Base-by-base conservation (phyloP, 2,329 filamentous ascomycete species). In the Epicoccum sorghinum region DNA sequence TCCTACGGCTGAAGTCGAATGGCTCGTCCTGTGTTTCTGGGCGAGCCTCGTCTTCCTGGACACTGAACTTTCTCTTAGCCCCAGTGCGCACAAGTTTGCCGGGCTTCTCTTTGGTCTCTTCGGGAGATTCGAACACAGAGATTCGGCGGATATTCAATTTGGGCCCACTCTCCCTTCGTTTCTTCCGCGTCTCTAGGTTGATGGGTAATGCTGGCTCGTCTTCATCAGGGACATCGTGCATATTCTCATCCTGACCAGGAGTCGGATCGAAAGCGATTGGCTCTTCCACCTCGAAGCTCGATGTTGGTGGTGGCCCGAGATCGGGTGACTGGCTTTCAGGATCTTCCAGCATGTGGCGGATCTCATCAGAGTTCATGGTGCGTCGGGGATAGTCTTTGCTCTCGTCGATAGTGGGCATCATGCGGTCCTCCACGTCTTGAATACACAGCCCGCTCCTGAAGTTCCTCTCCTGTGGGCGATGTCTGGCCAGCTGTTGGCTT, bases 351-450 rank as follows among this genome's bases (percentile, higher is more conserved):
- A 78, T 69, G 4, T 72, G 67, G 23, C 68, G 74, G 35, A 89
- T 86, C 63, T 90, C 84, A 7, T 86, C 83, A 22, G 80, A 79
- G 59, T 85, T 87, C 67, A 92, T 78, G 8, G 89, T 90, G 62
- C 81, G 80, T 47, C 89, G 80, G 9, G 88, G 86, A 66, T 84
- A 90, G 2, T 80, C 75, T 66, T 89, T 90, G 69, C 85, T 83
- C 71, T 93, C 90, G 33, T 82, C 77, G 45, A 93, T 91, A 1
- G 86, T 85, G 7, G 87, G 83, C 61, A 90, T 71, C 65, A 84
- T 79, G 22, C 81, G 80, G 61, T 86, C 81, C 59, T 83, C 78
- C 23, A 77, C 66, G 48, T 71, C 68, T 41, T 72, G 69, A 10
- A 74, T 52, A 3, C 70, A 67, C 37, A 70, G 49, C 29, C 68